phyloP scores from a whole-genome alignment of 1,284 basidiomycete genomes.

The Trametes polyzona region DNA sequence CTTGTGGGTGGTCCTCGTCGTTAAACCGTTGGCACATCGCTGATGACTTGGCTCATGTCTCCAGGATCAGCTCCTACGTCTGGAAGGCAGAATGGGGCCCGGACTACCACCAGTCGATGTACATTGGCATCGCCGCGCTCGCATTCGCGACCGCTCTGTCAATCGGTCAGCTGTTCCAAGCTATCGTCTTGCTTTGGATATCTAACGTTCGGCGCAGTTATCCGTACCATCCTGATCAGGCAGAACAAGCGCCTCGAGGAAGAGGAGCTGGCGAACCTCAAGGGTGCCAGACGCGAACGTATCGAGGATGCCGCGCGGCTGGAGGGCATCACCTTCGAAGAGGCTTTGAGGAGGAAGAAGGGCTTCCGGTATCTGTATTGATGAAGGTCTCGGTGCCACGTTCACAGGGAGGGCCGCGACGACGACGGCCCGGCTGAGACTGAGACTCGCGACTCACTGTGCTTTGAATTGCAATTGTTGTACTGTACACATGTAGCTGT shows the following conservation, averaged over 20 bases:
- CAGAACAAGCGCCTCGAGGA: constrained; percentile 42
- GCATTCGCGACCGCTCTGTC: constrained; percentile 34
- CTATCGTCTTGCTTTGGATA: background rate
- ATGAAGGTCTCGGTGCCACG: constrained; percentile 1
- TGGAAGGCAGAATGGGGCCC: constrained; percentile 45
- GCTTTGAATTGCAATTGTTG: too few relatives aligned
- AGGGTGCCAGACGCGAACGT: constrained; percentile 36
- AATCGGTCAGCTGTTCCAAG: constrained; percentile 29
- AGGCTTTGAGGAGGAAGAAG: constrained; percentile 41
- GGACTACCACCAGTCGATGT: constrained; percentile 44
- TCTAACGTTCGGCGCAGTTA: constrained; percentile 29
- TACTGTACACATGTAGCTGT: too few relatives aligned
- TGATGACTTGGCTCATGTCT: background rate
- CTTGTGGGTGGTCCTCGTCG: constrained; percentile 32
- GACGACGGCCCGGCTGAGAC: too few relatives aligned
- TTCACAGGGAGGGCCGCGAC: background rate
- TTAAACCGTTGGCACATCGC: background rate
- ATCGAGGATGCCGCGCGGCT: constrained; percentile 43
- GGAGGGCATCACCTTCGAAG: constrained; percentile 42
- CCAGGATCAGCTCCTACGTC: constrained; percentile 42
- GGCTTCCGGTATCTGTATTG: constrained; percentile 48
- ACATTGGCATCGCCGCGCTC: constrained; percentile 39
- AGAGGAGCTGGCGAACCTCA: constrained; percentile 38
- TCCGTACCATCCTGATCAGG: constrained; percentile 39
- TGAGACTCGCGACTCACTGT: too few relatives aligned